Conservation (phyloP, 495 filamentous ascomycete genomes). For the Extremus antarcticus region DNA sequence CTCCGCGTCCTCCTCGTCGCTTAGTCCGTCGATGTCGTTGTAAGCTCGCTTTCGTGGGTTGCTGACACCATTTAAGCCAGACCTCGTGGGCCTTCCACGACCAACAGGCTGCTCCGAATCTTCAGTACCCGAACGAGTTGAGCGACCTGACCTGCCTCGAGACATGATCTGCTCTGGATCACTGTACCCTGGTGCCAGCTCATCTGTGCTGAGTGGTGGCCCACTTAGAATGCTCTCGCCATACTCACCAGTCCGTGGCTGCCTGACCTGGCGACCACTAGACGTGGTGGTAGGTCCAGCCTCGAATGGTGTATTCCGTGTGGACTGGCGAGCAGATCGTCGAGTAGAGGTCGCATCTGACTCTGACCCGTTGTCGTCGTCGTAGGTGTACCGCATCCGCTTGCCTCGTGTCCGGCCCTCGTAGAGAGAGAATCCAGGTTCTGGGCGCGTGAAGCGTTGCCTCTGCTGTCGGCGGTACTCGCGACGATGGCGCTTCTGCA, state of each 20-base stretch:
- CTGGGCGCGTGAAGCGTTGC: constrained; percentile 76
- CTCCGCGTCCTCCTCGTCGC: constrained; percentile 50
- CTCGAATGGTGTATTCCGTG: constrained; percentile 53
- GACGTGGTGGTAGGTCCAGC: constrained; percentile 72
- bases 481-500: constrained; percentile 76
- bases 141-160: constrained; percentile 2
- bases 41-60: constrained; percentile 29
- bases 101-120: constrained; percentile 23
- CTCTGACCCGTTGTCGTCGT: constrained; percentile 39
- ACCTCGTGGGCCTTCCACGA: constrained; percentile 25
- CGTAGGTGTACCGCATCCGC: constrained; percentile 90
- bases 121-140: constrained; percentile 20
- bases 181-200: constrained; percentile 22
- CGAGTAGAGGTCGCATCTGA: constrained; percentile 58
- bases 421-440: constrained; percentile 83
- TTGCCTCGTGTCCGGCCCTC: constrained; percentile 95
- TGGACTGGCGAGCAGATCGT: constrained; percentile 59
- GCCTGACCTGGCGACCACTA: constrained; percentile 76
- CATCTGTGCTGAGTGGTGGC: constrained; percentile 31
- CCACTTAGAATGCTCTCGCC: constrained; percentile 55
- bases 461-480: constrained; percentile 84
- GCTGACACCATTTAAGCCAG: constrained; percentile 26
- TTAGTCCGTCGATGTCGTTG: constrained; percentile 50
- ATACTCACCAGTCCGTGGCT: constrained; percentile 63
- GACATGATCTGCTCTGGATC: constrained; percentile 9